Conservation (phyloP, 495 filamentous ascomycete genomes). For the Daldinia bambusicola region DNA sequence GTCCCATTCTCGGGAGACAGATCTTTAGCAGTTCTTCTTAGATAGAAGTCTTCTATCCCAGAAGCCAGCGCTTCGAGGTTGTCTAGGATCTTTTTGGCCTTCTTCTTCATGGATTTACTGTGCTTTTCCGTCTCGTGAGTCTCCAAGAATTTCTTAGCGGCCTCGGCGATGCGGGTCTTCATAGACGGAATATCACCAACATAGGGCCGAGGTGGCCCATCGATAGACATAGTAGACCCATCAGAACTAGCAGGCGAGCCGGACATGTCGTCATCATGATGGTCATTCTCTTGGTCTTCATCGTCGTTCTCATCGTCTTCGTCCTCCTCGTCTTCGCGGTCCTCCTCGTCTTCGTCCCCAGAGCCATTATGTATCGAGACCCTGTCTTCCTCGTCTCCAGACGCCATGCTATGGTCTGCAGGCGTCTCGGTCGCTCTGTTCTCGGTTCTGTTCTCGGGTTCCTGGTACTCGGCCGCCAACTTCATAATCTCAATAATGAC, state of each 20-base stretch:
- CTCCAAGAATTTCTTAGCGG: constrained; percentile 84
- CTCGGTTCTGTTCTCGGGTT: constrained; percentile 48
- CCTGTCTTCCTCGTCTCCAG: constrained; percentile 65
- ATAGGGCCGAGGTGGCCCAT: constrained; percentile 58
- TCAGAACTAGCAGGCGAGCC: constrained; percentile 74
- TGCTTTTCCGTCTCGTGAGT: constrained; percentile 80
- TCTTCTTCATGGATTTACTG: constrained; percentile 74
- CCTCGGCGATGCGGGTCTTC: constrained; percentile 76
- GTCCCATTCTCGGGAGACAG: constrained; percentile 62
- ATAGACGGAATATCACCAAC: constrained; percentile 67
- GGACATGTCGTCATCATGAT: constrained; percentile 69
- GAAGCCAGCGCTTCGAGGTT: constrained; percentile 76
- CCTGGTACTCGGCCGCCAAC: constrained; percentile 63
- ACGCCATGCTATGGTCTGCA: constrained; percentile 61
- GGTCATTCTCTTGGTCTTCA: constrained; percentile 65
- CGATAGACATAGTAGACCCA: constrained; percentile 66
- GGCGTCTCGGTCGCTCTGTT: constrained; percentile 46
- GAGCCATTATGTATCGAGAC: constrained; percentile 54
- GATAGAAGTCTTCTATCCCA: constrained; percentile 76
- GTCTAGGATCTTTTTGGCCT: constrained; percentile 77
- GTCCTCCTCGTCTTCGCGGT: constrained; percentile 65
- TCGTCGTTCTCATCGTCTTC: constrained; percentile 64
- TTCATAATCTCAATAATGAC: constrained; percentile 92
- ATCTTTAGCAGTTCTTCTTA: constrained; percentile 57
- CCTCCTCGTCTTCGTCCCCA: constrained; percentile 63